Percentiles rank a stretch among this genome's conserved stretches.
Conservation (phyloP, 495 filamentous ascomycete species). For the Geoglossum glabrum region DNA sequence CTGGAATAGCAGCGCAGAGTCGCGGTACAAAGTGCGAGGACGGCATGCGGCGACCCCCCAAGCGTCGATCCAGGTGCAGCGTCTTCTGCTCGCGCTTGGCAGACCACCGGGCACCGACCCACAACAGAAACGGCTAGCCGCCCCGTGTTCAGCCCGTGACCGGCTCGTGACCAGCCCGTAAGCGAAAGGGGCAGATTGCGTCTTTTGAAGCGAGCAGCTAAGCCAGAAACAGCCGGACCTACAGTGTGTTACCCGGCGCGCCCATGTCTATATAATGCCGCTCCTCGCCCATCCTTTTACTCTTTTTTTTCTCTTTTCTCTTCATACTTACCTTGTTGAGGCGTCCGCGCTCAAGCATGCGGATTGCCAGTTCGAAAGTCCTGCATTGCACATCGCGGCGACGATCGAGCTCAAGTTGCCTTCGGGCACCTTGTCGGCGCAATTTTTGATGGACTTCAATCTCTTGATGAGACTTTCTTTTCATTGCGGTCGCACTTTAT, state of each 20-base stretch:
- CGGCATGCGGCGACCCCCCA: too few species aligned
- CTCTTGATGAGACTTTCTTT: slow-evolving; percentile 4
- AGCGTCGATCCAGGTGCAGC: too few species aligned
- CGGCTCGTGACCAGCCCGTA: too few species aligned
- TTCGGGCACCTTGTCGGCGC: slow-evolving; percentile 15
- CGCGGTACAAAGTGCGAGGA: too few species aligned
- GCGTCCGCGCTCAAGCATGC: slow-evolving; percentile 9
- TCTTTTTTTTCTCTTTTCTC: slow-evolving; percentile 3
- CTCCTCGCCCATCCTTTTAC: slow-evolving; percentile 1
- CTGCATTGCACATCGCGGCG: slow-evolving; percentile 20
- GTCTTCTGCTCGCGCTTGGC: too few species aligned
- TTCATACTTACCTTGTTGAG: slow-evolving; percentile 12
- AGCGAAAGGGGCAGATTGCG: too few species aligned
- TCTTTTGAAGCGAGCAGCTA: not conserved
- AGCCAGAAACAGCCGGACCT: not conserved
- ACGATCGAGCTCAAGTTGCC: slow-evolving; percentile 11
- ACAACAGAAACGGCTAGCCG: too few species aligned
- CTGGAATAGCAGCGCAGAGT: too few species aligned
- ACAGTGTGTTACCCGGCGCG: not conserved
- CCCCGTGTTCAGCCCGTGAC: too few species aligned
- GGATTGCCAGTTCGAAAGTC: slow-evolving; percentile 9
- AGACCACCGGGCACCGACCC: too few species aligned
- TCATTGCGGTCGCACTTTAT: slow-evolving; percentile 6
- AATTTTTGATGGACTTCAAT: slow-evolving; percentile 17
- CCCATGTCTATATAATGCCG: slow-evolving; percentile 3